Evolutionary conservation across 768 basidiomycete species (phyloP).

Genomic region (Boletus huronensis): DNA sequence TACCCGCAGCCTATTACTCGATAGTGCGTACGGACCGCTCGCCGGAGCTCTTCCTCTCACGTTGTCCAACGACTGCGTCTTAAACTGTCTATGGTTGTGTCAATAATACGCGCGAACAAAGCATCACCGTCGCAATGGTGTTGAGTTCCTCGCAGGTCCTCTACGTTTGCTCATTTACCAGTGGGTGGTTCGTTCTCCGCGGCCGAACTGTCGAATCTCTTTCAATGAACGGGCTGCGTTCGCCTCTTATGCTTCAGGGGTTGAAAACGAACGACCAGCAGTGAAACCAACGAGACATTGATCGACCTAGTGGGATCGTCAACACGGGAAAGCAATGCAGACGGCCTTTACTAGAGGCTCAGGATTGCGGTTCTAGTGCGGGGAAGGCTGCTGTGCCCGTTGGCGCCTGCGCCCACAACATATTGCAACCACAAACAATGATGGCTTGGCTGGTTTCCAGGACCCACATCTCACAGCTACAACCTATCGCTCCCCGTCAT

Average conservation of each 20-base stretch:
- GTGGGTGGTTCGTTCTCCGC: background rate
- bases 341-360: background rate
- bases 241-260: background rate
- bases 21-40: too few relatives aligned
- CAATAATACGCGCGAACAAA: background rate
- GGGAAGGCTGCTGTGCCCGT: background rate
- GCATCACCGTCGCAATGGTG: background rate
- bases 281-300: background rate
- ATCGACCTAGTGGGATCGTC: background rate
- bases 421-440: conserved; percentile 16
- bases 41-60: background rate
- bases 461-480: conserved; percentile 3
- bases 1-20: background rate
- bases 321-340: background rate
- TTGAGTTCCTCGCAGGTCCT: background rate
- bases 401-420: conserved; percentile 17
- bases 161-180: background rate
- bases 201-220: background rate
- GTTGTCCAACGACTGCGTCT: too few relatives aligned
- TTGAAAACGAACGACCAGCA: background rate
- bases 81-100: background rate
- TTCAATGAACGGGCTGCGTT: background rate
- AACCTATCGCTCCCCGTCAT: background rate
- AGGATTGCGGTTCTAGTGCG: conserved; percentile 6
- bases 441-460: conserved; percentile 1